phyloP scores from a whole-genome alignment of 2,329 filamentous ascomycete species.

The Ophiostoma populinum region DNA sequence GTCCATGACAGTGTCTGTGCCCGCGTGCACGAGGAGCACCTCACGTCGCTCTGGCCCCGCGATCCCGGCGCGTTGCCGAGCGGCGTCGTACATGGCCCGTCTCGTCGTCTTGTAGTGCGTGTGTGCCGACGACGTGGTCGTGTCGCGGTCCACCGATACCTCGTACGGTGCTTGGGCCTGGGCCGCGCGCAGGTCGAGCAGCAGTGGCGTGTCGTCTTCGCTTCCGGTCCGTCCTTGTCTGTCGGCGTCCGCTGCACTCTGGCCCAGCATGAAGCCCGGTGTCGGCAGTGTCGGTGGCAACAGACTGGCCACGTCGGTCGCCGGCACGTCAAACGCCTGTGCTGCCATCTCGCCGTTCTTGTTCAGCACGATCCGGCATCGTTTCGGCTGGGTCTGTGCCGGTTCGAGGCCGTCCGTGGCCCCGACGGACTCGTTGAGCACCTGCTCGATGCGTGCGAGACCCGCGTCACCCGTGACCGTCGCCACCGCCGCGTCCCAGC shows the following conservation, averaged over 20 bases:
- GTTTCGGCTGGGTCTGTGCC: conserved; percentile 23
- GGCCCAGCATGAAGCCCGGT: conserved; percentile 19
- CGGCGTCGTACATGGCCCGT: conserved; percentile 53
- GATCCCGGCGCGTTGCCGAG: conserved; percentile 45
- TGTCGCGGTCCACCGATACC: conserved; percentile 26
- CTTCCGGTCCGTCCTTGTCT: background rate
- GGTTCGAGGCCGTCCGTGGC: background rate
- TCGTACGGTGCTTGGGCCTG: conserved; percentile 19
- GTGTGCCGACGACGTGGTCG: conserved; percentile 37
- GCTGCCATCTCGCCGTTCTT: conserved; percentile 29
- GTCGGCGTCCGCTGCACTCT: background rate
- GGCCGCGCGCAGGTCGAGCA: conserved; percentile 11
- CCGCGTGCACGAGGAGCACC: conserved; percentile 53
- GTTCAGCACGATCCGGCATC: conserved; percentile 38
- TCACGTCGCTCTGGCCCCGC: conserved; percentile 40
- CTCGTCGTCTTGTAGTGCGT: conserved; percentile 77
- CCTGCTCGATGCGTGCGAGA: conserved; percentile 23
- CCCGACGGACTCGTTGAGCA: conserved; percentile 9
- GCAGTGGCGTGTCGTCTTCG: background rate
- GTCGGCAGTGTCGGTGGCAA: conserved; percentile 38
- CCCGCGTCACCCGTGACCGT: conserved; percentile 28
- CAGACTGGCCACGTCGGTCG: conserved; percentile 31
- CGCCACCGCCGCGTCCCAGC: conserved; percentile 30
- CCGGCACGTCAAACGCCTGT: conserved; percentile 20
- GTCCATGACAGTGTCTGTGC: conserved; percentile 57